Percentiles rank a stretch among this genome's conserved stretches.
phyloP scores from a whole-genome alignment of 2,329 filamentous ascomycete species.

The Arthroderma sp. region DNA sequence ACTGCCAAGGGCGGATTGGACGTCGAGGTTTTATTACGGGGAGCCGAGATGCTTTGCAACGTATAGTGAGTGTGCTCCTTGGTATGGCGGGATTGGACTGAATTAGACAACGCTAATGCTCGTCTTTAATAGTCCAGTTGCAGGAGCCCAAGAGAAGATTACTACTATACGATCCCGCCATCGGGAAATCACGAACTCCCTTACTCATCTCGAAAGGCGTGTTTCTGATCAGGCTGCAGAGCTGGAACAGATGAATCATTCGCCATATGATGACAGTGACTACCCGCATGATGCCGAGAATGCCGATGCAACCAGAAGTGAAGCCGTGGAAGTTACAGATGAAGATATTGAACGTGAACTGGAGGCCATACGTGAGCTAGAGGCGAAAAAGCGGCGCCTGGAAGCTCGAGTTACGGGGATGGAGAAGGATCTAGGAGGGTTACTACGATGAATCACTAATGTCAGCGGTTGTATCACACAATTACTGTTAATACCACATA shows the following conservation, averaged over 20 bases:
- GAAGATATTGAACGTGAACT: conserved; percentile 37
- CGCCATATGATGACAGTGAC: conserved; percentile 45
- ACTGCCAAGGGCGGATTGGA: conserved; percentile 59
- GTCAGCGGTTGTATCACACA: background rate
- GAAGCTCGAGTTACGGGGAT: conserved; percentile 56
- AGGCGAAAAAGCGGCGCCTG: conserved; percentile 49
- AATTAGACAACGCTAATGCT: conserved; percentile 7
- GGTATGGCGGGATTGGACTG: background rate
- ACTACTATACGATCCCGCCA: conserved; percentile 58
- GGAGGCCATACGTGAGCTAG: conserved; percentile 48
- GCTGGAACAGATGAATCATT: conserved; percentile 57
- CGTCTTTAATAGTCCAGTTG: conserved; percentile 47
- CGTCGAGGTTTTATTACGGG: conserved; percentile 69
- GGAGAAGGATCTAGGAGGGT: conserved; percentile 33
- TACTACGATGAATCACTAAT: conserved; percentile 5
- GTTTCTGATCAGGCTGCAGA: conserved; percentile 66
- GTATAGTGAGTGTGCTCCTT: conserved; percentile 52
- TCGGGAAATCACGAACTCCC: conserved; percentile 57
- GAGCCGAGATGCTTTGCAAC: conserved; percentile 77
- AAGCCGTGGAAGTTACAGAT: conserved; percentile 26
- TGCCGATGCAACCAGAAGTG: background rate
- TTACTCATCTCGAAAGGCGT: conserved; percentile 67
- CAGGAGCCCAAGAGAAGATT: conserved; percentile 68
- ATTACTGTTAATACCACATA: background rate
- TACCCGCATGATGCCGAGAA: conserved; percentile 21